Conservation (phyloP, 306 rosid species). For the Cyamopsis tetragonoloba region DNA sequence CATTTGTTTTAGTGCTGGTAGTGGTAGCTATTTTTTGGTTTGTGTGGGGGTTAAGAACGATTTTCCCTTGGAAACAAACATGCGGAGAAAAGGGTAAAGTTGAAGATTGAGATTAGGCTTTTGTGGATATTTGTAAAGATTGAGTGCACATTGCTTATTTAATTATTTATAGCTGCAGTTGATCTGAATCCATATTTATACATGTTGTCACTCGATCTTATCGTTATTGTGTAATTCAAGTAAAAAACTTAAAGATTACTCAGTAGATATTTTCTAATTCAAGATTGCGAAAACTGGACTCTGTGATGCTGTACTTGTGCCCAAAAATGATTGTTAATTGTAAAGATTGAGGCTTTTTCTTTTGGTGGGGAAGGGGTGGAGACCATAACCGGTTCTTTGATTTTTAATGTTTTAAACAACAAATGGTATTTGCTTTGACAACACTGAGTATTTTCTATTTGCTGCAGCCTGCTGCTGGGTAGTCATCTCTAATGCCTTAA, state of each 20-base stretch:
- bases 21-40: not conserved
- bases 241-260: not conserved
- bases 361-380: not conserved
- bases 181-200: no score
- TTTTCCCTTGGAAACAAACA: not conserved
- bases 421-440: not conserved
- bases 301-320: not conserved
- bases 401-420: not conserved
- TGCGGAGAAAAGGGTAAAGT: not conserved
- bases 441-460: conserved; percentile 12
- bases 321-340: no score
- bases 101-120: not conserved
- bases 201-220: not conserved
- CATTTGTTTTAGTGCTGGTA: no score
- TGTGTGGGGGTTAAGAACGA: no score
- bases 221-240: no score
- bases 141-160: not conserved
- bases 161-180: no score
- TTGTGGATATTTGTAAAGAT: not conserved
- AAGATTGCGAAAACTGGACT: not conserved
- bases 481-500: not conserved
- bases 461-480: conserved; percentile 21
- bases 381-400: not conserved
- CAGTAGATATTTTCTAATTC: not conserved
- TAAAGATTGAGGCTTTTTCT: no score